Conservation (phyloP, 768 basidiomycete genomes). For the Tremella yokohamensis region DNA sequence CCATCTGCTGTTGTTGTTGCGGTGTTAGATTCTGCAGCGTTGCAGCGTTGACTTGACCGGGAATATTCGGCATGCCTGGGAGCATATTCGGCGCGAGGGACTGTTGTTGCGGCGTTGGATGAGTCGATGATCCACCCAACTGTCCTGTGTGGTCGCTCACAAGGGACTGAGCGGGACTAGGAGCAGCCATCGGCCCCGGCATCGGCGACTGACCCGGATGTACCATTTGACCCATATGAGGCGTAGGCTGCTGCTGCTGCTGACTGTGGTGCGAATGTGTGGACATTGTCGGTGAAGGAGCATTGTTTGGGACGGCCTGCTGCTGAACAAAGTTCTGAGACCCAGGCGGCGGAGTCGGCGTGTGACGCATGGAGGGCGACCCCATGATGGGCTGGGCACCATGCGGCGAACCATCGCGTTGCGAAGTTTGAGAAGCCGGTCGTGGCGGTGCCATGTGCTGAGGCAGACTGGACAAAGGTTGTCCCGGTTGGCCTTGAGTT, state of each 20-base stretch:
- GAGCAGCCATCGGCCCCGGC: background rate
- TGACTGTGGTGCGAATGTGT: constrained; percentile 32
- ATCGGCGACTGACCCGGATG: constrained; percentile 7
- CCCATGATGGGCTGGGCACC: constrained; percentile 14
- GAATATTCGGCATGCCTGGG: background rate
- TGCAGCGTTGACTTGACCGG: constrained; percentile 9
- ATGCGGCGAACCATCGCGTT: constrained; percentile 34
- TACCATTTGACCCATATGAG: constrained; percentile 8
- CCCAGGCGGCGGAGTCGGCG: constrained; percentile 19
- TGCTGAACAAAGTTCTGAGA: constrained; percentile 3
- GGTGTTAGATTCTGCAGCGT: constrained; percentile 17
- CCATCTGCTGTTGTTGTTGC: constrained; percentile 20
- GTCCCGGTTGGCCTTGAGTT: constrained; percentile 13
- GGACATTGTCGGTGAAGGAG: constrained; percentile 28
- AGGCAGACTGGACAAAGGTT: constrained; percentile 34
- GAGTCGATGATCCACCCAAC: background rate
- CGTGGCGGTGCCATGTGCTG: constrained; percentile 43
- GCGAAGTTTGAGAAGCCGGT: constrained; percentile 40
- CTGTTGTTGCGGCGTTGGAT: constrained; percentile 3
- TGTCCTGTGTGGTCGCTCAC: background rate
- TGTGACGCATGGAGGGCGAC: constrained; percentile 16
- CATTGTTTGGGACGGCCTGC: constrained; percentile 5
- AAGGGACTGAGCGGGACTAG: background rate
- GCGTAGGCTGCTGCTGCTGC: constrained; percentile 11
- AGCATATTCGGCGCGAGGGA: background rate